Evolutionary conservation across 208 protist species (phyloP).

Genomic region (Leishmania lainsoni): DNA sequence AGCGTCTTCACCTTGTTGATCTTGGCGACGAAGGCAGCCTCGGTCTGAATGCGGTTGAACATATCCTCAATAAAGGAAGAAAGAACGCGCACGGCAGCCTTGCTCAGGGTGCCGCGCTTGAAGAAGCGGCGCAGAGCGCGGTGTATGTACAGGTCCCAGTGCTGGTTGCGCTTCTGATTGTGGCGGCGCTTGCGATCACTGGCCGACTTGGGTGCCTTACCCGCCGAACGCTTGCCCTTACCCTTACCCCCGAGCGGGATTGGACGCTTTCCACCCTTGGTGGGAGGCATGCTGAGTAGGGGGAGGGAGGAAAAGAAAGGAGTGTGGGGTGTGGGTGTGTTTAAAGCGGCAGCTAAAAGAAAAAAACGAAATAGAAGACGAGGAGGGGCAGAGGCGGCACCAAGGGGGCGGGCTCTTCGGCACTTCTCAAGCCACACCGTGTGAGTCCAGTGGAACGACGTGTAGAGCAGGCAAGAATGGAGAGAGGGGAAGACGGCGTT

Average conservation of each 20-base stretch:
- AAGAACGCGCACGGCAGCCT: slow-evolving; percentile 97
- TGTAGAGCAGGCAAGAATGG: neutral
- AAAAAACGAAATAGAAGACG: neutral
- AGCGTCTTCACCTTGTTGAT: slow-evolving; percentile 98
- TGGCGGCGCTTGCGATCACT: slow-evolving; percentile 44
- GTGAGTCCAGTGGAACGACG: neutral
- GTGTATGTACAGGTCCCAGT: slow-evolving; percentile 95
- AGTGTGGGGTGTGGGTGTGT: neutral
- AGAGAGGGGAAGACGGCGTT: neutral
- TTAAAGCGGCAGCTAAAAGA: neutral
- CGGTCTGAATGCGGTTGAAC: slow-evolving; percentile 97
- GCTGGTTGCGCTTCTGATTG: slow-evolving; percentile 83
- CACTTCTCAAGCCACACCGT: too few species aligned
- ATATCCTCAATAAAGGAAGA: slow-evolving; percentile 99
- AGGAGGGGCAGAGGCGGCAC: neutral
- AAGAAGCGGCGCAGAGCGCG: slow-evolving; percentile 97
- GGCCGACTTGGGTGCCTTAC: slow-evolving; percentile 91
- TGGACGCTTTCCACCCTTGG: slow-evolving; percentile 86
- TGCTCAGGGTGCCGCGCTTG: slow-evolving; percentile 97
- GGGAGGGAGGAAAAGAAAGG: slow-evolving; percentile 12
- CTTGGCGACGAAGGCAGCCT: slow-evolving; percentile 96
- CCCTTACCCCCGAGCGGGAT: slow-evolving; percentile 95
- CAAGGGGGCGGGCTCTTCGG: neutral
- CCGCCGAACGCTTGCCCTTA: slow-evolving; percentile 97
- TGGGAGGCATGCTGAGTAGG: slow-evolving; percentile 68